Evolutionary conservation across 495 filamentous ascomycete species (phyloP).

Genomic region (Neurospora sp.): DNA sequence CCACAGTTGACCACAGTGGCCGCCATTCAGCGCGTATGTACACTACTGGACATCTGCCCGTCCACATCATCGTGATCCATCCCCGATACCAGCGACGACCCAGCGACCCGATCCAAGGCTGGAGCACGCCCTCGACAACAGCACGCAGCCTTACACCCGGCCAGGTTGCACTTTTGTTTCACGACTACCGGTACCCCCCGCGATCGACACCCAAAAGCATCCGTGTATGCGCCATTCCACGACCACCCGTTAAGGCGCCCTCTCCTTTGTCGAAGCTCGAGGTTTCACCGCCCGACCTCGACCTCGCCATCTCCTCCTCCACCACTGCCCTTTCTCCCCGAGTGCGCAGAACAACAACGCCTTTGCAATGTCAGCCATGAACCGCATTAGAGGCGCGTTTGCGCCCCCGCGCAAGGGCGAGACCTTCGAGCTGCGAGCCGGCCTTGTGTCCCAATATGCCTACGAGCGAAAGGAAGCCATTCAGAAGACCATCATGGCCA

Average conservation of each 20-base stretch:
- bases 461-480: slow-evolving; percentile 98
- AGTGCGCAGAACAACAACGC: neutral
- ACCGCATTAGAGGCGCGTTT: slow-evolving; percentile 90
- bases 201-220: neutral
- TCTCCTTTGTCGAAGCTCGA: neutral
- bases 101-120: neutral
- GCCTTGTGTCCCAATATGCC: slow-evolving; percentile 97
- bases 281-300: slow-evolving; percentile 10
- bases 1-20: neutral
- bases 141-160: neutral
- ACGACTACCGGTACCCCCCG: neutral
- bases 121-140: neutral
- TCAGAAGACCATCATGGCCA: slow-evolving; percentile 98
- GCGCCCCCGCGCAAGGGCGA: slow-evolving; percentile 87
- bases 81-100: neutral
- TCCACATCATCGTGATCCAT: neutral
- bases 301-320: slow-evolving; percentile 3
- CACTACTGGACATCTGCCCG: neutral
- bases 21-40: neutral
- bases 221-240: neutral
- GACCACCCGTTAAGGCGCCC: neutral
- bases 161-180: neutral
- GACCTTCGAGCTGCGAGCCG: slow-evolving; percentile 94
- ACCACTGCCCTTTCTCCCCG: neutral
- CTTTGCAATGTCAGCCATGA: slow-evolving; percentile 67